Evolutionary conservation across 495 filamentous ascomycete genomes (phyloP).

Genomic region (Xylaria longipes): DNA sequence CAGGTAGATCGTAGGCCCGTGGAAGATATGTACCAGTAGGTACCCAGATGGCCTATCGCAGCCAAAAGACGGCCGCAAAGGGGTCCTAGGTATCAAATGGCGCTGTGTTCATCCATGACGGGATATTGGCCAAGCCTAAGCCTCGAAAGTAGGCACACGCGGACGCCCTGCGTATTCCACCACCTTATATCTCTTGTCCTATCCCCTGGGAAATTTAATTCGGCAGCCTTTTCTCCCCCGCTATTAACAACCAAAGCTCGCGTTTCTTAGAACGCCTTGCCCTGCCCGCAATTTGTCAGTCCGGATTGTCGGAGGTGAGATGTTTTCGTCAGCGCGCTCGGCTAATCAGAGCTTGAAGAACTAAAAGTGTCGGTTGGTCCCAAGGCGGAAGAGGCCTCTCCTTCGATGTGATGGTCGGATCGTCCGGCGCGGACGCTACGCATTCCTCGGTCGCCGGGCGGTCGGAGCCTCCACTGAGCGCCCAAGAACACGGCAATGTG

Average conservation of each 20-base stretch:
- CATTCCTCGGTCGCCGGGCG: slow-evolving; percentile 18
- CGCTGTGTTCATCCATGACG: slow-evolving; percentile 22
- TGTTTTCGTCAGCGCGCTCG: slow-evolving; percentile 18
- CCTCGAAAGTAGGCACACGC: slow-evolving; percentile 22
- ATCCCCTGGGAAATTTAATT: slow-evolving; percentile 22
- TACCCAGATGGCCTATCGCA: slow-evolving; percentile 18
- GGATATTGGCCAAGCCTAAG: slow-evolving; percentile 26
- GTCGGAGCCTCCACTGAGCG: slow-evolving; percentile 15
- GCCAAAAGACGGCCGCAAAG: slow-evolving; percentile 16
- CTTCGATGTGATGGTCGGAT: slow-evolving; percentile 26
- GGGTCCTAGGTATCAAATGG: slow-evolving; percentile 21
- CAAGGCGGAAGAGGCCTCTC: slow-evolving; percentile 24
- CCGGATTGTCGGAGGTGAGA: slow-evolving; percentile 24
- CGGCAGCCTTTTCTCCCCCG: slow-evolving; percentile 23
- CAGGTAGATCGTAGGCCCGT: slow-evolving; percentile 19
- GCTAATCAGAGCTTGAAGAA: slow-evolving; percentile 16
- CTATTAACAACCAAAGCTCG: slow-evolving; percentile 16
- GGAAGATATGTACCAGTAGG: slow-evolving; percentile 1
- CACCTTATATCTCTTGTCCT: slow-evolving; percentile 18
- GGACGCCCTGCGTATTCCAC: slow-evolving; percentile 15
- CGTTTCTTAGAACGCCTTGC: slow-evolving; percentile 20
- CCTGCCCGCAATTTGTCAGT: slow-evolving; percentile 1
- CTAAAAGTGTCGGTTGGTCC: slow-evolving; percentile 4
- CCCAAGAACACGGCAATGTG: slow-evolving; percentile 24
- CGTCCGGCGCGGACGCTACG: slow-evolving; percentile 20